Conservation (phyloP, 2,329 filamentous ascomycete species). For the Fusarium nygamai region DNA sequence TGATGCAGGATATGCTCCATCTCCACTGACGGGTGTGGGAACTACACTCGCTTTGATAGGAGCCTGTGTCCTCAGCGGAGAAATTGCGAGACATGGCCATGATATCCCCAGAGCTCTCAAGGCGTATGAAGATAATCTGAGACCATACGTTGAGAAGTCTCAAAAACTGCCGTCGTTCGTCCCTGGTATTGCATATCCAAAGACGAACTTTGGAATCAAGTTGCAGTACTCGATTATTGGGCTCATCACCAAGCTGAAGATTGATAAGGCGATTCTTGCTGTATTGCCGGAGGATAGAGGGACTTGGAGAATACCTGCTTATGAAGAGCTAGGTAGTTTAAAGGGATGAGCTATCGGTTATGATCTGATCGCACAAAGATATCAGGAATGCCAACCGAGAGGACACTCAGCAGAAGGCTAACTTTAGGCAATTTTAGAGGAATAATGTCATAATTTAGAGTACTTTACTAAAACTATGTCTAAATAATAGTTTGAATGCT, state of each 20-base stretch:
- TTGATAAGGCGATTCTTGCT: conserved; percentile 23
- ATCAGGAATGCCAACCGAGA: neutral
- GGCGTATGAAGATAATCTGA: conserved; percentile 54
- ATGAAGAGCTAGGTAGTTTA: neutral
- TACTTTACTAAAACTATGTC: neutral
- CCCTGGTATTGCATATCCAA: conserved; percentile 40
- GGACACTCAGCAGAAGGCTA: too few relatives aligned
- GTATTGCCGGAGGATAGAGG: conserved; percentile 20
- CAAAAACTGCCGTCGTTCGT: conserved; percentile 49
- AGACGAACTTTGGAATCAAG: conserved; percentile 43
- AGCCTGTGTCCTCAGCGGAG: conserved; percentile 62
- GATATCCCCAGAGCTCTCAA: conserved; percentile 46
- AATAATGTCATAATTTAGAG: neutral
- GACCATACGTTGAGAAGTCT: conserved; percentile 51
- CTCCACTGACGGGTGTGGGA: conserved; percentile 59
- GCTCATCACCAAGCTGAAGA: conserved; percentile 16
- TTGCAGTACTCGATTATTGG: conserved; percentile 29
- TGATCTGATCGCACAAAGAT: neutral
- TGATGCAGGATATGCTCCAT: conserved; percentile 60
- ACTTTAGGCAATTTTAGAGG: neutral
- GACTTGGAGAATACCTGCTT: conserved; percentile 22
- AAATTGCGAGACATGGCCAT: conserved; percentile 44
- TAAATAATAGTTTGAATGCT: neutral
- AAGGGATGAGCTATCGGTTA: neutral
- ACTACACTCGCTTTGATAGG: conserved; percentile 56